Conservation (phyloP, 148 eudicot species). For the Gaultheria prostrata region DNA sequence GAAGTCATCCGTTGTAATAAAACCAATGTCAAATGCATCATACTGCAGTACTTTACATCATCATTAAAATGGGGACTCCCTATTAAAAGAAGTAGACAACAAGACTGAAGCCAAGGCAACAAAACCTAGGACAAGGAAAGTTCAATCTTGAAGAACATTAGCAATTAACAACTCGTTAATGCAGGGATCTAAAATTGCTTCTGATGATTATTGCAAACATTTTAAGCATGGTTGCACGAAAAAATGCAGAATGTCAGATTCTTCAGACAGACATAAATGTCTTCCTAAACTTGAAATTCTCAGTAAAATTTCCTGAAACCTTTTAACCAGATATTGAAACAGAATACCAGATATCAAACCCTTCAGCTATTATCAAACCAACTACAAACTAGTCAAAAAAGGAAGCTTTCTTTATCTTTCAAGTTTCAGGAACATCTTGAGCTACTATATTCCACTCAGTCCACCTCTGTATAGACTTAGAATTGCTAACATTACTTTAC, state of each 20-base stretch:
- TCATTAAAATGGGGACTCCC: constrained; percentile 1
- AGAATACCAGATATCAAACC: not conserved
- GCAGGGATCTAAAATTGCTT: constrained; percentile 9
- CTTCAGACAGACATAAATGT: not conserved
- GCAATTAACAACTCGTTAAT: not conserved
- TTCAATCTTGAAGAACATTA: not conserved
- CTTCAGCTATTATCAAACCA: not conserved
- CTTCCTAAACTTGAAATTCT: not conserved
- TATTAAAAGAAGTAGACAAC: not conserved
- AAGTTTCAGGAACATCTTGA: not conserved
- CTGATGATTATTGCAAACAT: not conserved
- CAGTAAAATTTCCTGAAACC: not conserved
- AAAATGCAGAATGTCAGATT: not conserved
- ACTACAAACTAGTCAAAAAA: not conserved
- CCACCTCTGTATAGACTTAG: not conserved
- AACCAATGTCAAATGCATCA: constrained; percentile 85
- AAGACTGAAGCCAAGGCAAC: not conserved
- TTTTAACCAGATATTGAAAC: not conserved
- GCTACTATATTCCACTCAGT: not conserved
- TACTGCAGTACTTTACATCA: constrained; percentile 46
- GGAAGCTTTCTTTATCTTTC: not conserved
- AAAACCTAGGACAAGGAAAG: not conserved
- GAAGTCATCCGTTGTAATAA: constrained; percentile 89
- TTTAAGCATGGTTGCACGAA: not conserved
- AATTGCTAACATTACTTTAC: not conserved